Evolutionary conservation across 495 filamentous ascomycete genomes (phyloP).

Genomic region (Rhypophila decipiens): DNA sequence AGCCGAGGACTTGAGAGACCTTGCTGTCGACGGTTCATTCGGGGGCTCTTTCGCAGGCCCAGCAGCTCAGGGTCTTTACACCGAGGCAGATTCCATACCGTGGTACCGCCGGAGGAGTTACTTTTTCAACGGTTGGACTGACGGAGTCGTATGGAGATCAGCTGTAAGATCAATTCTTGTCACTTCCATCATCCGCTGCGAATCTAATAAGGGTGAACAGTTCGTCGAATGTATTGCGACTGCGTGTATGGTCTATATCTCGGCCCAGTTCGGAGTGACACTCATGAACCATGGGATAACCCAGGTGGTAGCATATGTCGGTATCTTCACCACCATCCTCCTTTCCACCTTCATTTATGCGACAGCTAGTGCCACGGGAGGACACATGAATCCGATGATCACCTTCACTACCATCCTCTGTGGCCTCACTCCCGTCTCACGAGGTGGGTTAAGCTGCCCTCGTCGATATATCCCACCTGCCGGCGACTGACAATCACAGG

Average conservation of each 20-base stretch:
- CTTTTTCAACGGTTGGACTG: constrained; percentile 17
- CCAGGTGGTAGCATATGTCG: constrained; percentile 26
- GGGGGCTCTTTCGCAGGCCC: constrained; percentile 15
- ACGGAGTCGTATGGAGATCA: constrained; percentile 12
- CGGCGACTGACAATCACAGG: constrained; percentile 4
- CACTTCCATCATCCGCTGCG: neutral
- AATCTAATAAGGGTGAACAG: constrained; percentile 1
- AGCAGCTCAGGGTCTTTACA: constrained; percentile 1
- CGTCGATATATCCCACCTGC: neutral
- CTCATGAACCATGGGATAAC: constrained; percentile 21
- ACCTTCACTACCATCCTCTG: constrained; percentile 45
- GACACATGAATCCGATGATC: constrained; percentile 48
- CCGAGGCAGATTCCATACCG: neutral
- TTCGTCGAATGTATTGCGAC: constrained; percentile 24
- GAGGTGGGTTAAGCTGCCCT: constrained; percentile 18
- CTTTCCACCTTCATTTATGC: constrained; percentile 47
- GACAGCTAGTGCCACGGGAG: constrained; percentile 43
- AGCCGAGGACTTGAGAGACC: too few relatives aligned
- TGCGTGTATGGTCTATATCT: constrained; percentile 15
- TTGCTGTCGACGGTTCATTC: constrained; percentile 12
- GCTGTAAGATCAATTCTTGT: neutral
- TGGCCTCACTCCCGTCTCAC: constrained; percentile 41
- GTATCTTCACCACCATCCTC: constrained; percentile 40
- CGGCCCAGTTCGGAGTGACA: constrained; percentile 24
- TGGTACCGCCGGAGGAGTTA: constrained; percentile 13